phyloP scores from a whole-genome alignment of 108 stramenopile genomes.

The Skeletonema tropicum region DNA sequence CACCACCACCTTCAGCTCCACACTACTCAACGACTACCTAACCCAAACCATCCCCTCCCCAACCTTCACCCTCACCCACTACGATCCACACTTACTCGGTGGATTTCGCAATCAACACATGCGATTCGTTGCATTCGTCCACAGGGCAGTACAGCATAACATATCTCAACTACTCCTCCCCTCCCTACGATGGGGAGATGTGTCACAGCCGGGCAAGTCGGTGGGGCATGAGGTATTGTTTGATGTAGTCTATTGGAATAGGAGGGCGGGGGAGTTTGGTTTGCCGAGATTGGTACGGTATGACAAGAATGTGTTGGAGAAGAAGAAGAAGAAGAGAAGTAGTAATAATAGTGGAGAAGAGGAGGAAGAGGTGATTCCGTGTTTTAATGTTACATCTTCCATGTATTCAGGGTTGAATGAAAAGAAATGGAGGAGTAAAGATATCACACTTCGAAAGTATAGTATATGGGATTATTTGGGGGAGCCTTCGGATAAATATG shows the following conservation, averaged over 20 bases:
- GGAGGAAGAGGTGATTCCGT: neutral
- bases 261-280: conserved; percentile 16
- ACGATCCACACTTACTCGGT: conserved; percentile 56
- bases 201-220: conserved; percentile 20
- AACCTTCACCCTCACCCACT: conserved; percentile 7
- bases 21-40: too few relatives aligned
- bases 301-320: conserved; percentile 18
- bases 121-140: conserved; percentile 61
- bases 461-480: conserved; percentile 3
- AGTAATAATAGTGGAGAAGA: too few relatives aligned
- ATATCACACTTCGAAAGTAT: neutral
- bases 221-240: conserved; percentile 68
- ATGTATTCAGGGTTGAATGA: conserved; percentile 7
- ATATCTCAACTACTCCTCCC: conserved; percentile 60
- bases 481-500: neutral
- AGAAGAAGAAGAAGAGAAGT: too few relatives aligned
- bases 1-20: too few relatives aligned
- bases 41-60: neutral
- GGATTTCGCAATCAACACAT: conserved; percentile 83
- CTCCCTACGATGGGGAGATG: conserved; percentile 58
- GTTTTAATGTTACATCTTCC: neutral
- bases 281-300: conserved; percentile 26
- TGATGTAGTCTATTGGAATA: conserved; percentile 78
- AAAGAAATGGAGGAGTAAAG: neutral
- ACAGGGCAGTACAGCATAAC: conserved; percentile 42